Base-by-base conservation (phyloP, 2,329 filamentous ascomycete species). In the Fusarium sp. region DNA sequence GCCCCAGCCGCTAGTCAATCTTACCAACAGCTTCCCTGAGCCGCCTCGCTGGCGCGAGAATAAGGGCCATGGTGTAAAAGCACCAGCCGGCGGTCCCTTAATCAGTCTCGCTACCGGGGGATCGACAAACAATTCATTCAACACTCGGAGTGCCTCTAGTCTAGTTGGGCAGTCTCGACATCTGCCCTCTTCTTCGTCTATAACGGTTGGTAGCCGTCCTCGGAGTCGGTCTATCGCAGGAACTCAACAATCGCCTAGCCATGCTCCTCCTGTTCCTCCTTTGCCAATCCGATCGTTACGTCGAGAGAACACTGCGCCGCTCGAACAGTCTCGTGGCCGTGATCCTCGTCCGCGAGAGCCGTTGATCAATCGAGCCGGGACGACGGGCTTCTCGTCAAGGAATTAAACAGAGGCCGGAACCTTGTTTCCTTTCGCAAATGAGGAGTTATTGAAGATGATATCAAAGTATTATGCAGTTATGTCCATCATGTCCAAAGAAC, bases 1-100 rank as follows among this genome's bases (percentile, higher is more conserved):
- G 74, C 85, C 85, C 6, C 90, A 89, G 69, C 92, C 92, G 4
- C 84, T 94, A 10, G 82, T 94, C 35, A 92, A 93, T 76, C 85
- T 94, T 44, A 90, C 73, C 39, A 77, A 90, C 0, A 84, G 85
- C 54, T 92, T 91, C 76, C 85, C 87, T 55, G 90, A 92, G 69
- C 91, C 91, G 23, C 85, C 91, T 79, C 86, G 86, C 76, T 85
- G 86, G 66, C 84, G 83, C 51, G 86, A 87, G 54, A 84, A 86
- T 21, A 86, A 86, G 66, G 89, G 88, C 8, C 82, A 81, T 48
- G 84, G 84, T 25, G 80, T 86, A n/a, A 82, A 80, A 18, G 80
- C 81, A 8, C 80, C 82, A 1, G 73, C 77, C 29, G 80, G 82
- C 23, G 80, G 82, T 16, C 85, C 84, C 15, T 80, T 88, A 2